A percentile compares a stretch with the other conserved stretches of the same genome.
Conservation (phyloP, 495 filamentous ascomycete genomes). For the Penicillium odoratum region DNA sequence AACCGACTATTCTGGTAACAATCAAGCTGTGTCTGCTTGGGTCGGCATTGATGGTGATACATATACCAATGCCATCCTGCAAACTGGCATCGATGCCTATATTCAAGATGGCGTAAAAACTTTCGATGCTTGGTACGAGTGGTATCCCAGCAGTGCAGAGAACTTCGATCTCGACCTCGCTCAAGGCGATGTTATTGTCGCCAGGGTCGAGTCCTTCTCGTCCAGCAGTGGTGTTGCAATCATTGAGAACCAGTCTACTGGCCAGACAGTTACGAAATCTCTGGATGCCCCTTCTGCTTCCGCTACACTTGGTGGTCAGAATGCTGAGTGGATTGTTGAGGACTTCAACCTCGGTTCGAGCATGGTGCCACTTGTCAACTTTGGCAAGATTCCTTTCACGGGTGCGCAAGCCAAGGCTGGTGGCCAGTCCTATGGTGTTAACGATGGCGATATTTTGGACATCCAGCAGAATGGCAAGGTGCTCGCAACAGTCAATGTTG, state of each 20-base stretch:
- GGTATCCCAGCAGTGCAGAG: constrained; percentile 58
- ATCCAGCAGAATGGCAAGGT: constrained; percentile 52
- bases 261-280: constrained; percentile 53
- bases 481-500: constrained; percentile 45
- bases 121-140: constrained; percentile 66
- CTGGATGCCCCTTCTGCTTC: constrained; percentile 39
- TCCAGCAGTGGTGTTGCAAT: constrained; percentile 52
- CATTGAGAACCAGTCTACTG: constrained; percentile 56
- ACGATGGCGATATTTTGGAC: constrained; percentile 38
- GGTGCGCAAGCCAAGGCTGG: constrained; percentile 38
- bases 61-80: constrained; percentile 56
- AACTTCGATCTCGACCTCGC: constrained; percentile 55
- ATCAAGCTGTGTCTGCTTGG: constrained; percentile 60
- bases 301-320: constrained; percentile 43
- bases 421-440: constrained; percentile 20
- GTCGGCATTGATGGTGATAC: constrained; percentile 63
- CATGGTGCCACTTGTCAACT: constrained; percentile 56
- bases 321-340: constrained; percentile 69
- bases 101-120: constrained; percentile 34
- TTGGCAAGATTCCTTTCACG: constrained; percentile 51
- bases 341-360: constrained; percentile 51
- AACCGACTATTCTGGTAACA: constrained; percentile 29
- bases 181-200: constrained; percentile 57
- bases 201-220: constrained; percentile 50
- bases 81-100: constrained; percentile 62